Evolutionary conservation across 2,329 filamentous ascomycete genomes (phyloP).

Genomic region (Aspergillus persii): DNA sequence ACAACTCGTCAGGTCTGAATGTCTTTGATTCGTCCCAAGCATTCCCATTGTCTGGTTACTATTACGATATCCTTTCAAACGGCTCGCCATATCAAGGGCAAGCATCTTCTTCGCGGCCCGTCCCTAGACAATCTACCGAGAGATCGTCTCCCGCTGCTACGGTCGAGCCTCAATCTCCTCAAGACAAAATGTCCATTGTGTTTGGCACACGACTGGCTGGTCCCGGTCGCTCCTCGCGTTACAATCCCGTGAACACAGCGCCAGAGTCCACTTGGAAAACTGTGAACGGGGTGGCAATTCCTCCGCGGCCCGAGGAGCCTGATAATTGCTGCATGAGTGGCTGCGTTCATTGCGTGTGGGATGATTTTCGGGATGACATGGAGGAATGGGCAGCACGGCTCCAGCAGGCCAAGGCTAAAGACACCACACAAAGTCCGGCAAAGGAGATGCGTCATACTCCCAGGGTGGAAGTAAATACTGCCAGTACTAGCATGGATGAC

Average conservation of each 20-base stretch:
- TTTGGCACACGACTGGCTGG: constrained; percentile 79
- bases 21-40: constrained; percentile 29
- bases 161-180: constrained; percentile 28
- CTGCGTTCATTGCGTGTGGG: constrained; percentile 97
- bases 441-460: constrained; percentile 31
- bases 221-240: constrained; percentile 63
- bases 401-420: constrained; percentile 56
- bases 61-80: constrained; percentile 41
- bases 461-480: constrained; percentile 46
- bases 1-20: constrained; percentile 4
- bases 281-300: constrained; percentile 77
- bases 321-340: constrained; percentile 99
- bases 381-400: constrained; percentile 77
- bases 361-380: constrained; percentile 84
- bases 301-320: constrained; percentile 80
- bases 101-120: constrained; percentile 17
- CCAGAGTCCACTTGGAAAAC: constrained; percentile 56
- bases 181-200: constrained; percentile 63
- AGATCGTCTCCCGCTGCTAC: constrained; percentile 17
- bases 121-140: constrained; percentile 13
- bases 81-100: constrained; percentile 24
- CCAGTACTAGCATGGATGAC: constrained; percentile 68
- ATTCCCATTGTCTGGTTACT: constrained; percentile 44
- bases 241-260: constrained; percentile 54
- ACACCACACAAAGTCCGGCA: constrained; percentile 23